These are phyloP conservation scores for Aspergillus campestris DNA, from an alignment of 495 filamentous ascomycete genomes.

Conservation along the genomic window DNA sequence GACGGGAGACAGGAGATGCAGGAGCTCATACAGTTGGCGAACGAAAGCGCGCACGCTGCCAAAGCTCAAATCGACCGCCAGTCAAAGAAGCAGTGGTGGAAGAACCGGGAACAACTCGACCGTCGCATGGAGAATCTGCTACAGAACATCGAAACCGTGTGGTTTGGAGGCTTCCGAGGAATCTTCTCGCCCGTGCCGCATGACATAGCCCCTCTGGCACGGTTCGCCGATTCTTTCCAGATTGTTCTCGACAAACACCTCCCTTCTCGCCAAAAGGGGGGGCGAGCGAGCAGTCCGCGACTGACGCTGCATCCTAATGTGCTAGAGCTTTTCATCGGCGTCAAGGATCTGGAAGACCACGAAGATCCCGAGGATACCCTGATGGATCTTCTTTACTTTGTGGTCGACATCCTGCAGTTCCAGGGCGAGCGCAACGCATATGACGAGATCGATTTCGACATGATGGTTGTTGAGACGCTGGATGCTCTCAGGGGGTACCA, in stretches of 20 bases:
- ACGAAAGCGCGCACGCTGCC: conserved; percentile 71
- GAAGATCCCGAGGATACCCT: conserved; percentile 78
- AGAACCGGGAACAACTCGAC: conserved; percentile 71
- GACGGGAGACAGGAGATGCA: conserved; percentile 68
- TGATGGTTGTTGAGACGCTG: conserved; percentile 73
- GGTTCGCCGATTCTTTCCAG: conserved; percentile 70
- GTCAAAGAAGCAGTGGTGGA: conserved; percentile 80
- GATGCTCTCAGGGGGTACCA: conserved; percentile 78
- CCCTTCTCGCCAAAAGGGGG: conserved; percentile 70
- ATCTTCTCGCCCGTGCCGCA: conserved; percentile 70
- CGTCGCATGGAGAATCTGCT: conserved; percentile 67
- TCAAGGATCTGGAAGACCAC: conserved; percentile 61
- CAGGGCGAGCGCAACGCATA: conserved; percentile 94
- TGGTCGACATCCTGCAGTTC: conserved; percentile 94
- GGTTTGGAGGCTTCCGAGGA: conserved; percentile 89
- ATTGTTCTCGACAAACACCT: conserved; percentile 79
- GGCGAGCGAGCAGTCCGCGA: conserved; percentile 38
- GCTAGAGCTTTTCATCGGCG: conserved; percentile 77
- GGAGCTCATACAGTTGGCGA: conserved; percentile 71
- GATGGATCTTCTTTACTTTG: conserved; percentile 87
- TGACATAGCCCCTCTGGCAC: conserved; percentile 51
- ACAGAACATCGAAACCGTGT: conserved; percentile 78
- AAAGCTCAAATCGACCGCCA: conserved; percentile 49
- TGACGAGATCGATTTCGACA: conserved; percentile 94
- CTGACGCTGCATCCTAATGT: conserved; percentile 67